These are phyloP conservation scores for Botrytis squamosa DNA, from an alignment of 2,329 filamentous ascomycete genomes.

Conservation along the genomic window DNA sequence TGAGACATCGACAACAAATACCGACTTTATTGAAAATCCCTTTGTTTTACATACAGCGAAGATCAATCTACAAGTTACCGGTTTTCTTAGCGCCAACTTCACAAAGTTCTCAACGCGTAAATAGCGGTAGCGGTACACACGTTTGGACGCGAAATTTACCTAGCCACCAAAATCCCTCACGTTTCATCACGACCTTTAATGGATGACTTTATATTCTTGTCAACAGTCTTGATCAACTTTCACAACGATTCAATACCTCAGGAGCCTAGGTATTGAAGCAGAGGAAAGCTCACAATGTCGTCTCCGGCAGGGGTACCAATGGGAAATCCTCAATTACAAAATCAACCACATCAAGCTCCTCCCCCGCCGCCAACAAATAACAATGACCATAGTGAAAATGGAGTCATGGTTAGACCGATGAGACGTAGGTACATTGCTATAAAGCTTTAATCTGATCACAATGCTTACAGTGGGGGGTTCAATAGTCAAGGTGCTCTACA, in stretches of 20 bases:
- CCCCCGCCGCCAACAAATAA: conserved; percentile 23
- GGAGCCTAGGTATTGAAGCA: conserved; percentile 28
- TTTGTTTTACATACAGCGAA: conserved; percentile 12
- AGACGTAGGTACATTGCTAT: conserved; percentile 54
- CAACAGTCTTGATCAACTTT: conserved; percentile 26
- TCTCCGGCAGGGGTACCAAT: conserved; percentile 29
- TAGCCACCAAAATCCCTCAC: conserved; percentile 32
- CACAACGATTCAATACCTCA: conserved; percentile 24
- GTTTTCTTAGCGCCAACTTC: conserved; percentile 25
- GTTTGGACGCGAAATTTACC: conserved; percentile 25
- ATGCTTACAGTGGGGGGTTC: conserved; percentile 27
- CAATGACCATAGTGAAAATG: conserved; percentile 44
- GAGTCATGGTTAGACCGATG: conserved; percentile 55
- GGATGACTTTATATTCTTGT: conserved; percentile 29
- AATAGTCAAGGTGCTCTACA: conserved; percentile 93
- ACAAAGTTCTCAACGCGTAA: conserved; percentile 20
- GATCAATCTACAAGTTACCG: neutral
- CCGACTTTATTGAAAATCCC: neutral
- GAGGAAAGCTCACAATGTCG: conserved; percentile 34
- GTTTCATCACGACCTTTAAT: conserved; percentile 18
- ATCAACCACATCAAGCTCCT: conserved; percentile 28
- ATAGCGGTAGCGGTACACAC: conserved; percentile 27
- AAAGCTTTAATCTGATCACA: neutral
- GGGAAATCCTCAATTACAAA: conserved; percentile 24
- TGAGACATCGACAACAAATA: neutral